Base-by-base conservation (phyloP, 2,329 filamentous ascomycete species). In the Ramichloridium luteum region DNA sequence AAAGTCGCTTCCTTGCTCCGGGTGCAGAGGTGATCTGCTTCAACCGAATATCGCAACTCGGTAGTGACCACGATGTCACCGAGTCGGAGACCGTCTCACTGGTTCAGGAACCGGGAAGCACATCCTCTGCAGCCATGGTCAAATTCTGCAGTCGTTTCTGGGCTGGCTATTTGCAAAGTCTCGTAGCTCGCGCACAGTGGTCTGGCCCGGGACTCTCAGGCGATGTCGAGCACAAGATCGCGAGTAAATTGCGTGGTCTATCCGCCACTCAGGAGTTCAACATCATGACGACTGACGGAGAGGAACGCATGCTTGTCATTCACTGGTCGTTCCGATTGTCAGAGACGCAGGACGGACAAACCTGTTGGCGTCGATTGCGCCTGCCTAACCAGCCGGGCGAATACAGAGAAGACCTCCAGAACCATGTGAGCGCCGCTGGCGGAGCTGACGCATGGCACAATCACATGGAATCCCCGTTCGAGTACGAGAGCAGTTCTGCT, bases 91-190 rank as follows among this genome's bases (percentile, higher is more conserved):
- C 32, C 10, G 27, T 46, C 18, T 40, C 36, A 32, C 27, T 48
- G 13, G 35, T 37, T 12, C 27, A 20, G 5, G 34, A 39, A 4
- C 40, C 40, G 8, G 38, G 41, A 25, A 32, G 33, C 4, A 23
- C 18, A 45, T 49, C 28, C 37, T 35, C 34, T 40, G 51, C 35
- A 27, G 48, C 26, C 31, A 56, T 35, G 39, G 44, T 41, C 35
- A 54, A 46, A 44, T 65, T 66, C 30, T 58, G 59, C 2, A 61
- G 58, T 28, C 47, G 41, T 3, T 65, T 64, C 36, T 65, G 61
- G 61, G 61, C 56, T 1, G 45, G 45, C 9, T 51, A 50, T 18
- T 51, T 63, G 38, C n/a, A n/a, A n/a, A n/a, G n/a, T n/a, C n/a
- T n/a, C n/a, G n/a, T n/a, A n/a, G n/a, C n/a, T n/a, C n/a, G n/a